Conservation (phyloP, 2,329 filamentous ascomycete genomes). For the Aspergillus ochraceoroseus region DNA sequence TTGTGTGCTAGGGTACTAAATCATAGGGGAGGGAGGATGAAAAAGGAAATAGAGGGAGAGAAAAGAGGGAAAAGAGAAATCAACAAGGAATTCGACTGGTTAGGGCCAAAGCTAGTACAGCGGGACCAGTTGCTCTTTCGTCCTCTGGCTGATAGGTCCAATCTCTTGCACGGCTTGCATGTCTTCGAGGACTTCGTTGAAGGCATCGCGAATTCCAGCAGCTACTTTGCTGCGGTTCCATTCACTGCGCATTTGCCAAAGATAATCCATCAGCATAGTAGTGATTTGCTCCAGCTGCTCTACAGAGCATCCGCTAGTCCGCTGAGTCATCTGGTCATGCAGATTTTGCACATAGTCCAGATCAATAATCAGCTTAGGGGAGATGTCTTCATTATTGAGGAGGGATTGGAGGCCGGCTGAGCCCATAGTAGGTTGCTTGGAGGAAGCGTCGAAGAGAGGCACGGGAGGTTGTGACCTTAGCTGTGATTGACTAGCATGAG, state of each 20-base stretch:
- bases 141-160: slow-evolving; percentile 34
- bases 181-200: slow-evolving; percentile 61
- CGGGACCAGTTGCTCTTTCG: slow-evolving; percentile 29
- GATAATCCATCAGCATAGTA: slow-evolving; percentile 79
- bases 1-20: slow-evolving; percentile 11
- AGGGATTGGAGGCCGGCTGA: slow-evolving; percentile 32
- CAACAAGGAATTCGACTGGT: neutral
- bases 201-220: slow-evolving; percentile 59
- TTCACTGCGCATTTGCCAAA: slow-evolving; percentile 74
- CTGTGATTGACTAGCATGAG: slow-evolving; percentile 38
- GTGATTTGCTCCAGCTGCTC: slow-evolving; percentile 95
- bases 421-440: slow-evolving; percentile 24
- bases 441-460: slow-evolving; percentile 38
- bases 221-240: slow-evolving; percentile 78
- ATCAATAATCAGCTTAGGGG: slow-evolving; percentile 42
- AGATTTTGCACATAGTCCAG: slow-evolving; percentile 53
- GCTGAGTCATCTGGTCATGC: slow-evolving; percentile 58
- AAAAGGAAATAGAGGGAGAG: slow-evolving; percentile 8
- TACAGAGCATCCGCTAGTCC: slow-evolving; percentile 73
- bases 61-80: neutral
- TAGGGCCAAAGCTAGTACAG: slow-evolving; percentile 11
- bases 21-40: slow-evolving; percentile 11
- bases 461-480: slow-evolving; percentile 37
- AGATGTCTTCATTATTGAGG: slow-evolving; percentile 31
- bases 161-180: slow-evolving; percentile 54